Evolutionary conservation across 805 yeast genomes (phyloP).

Genomic region (Yarrowia yakushimensis): DNA sequence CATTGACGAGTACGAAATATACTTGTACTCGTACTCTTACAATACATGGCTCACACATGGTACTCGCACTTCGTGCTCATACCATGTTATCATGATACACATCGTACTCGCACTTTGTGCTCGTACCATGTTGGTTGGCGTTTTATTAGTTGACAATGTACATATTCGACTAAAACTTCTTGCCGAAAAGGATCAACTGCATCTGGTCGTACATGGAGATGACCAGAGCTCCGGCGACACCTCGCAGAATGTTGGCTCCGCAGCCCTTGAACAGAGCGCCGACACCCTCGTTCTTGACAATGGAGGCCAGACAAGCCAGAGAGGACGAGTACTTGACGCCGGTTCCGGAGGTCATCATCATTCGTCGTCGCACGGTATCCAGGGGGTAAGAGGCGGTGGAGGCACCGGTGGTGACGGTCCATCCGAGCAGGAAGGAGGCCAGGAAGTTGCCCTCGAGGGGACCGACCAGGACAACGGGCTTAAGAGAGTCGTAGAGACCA

Average conservation of each 20-base stretch:
- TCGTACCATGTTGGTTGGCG: not conserved
- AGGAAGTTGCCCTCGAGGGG: conserved; percentile 90
- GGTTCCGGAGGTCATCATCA: conserved; percentile 99
- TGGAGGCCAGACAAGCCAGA: conserved; percentile 84
- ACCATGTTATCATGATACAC: no score
- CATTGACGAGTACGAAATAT: no score
- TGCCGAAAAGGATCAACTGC: conserved; percentile 92
- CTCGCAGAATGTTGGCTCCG: conserved; percentile 99
- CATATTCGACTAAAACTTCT: conserved; percentile 58
- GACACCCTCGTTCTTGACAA: conserved; percentile 95
- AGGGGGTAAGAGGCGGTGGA: conserved; percentile 98
- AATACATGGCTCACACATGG: no score
- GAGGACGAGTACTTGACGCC: conserved; percentile 96
- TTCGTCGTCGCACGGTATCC: conserved; percentile 99
- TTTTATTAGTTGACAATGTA: conserved; percentile 20
- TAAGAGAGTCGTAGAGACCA: conserved; percentile 94
- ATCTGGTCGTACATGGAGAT: conserved; percentile 96
- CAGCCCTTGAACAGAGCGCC: conserved; percentile 95
- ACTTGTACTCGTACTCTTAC: no score
- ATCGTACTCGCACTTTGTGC: no score
- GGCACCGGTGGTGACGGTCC: conserved; percentile 98
- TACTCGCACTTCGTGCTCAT: no score
- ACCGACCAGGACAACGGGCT: conserved; percentile 93
- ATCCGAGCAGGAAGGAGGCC: conserved; percentile 94
- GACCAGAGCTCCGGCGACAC: conserved; percentile 99